Percentiles rank a stretch among this genome's conserved stretches.
These are phyloP conservation scores for Nigrospora sphaerica DNA, from an alignment of 2,329 filamentous ascomycete species.

Conservation along the genomic window DNA sequence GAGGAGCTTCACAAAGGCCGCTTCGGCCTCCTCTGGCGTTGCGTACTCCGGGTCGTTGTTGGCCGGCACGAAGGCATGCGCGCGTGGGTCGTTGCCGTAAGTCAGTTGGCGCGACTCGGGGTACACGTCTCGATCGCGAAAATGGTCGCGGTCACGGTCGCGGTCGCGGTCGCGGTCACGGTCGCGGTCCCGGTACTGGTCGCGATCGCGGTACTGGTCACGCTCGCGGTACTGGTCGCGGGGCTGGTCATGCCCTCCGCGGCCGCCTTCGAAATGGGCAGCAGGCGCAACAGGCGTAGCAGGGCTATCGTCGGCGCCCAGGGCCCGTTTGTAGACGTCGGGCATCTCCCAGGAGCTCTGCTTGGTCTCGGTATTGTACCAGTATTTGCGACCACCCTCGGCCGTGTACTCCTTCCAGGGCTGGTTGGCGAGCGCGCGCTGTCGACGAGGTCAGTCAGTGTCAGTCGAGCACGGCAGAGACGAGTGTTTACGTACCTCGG, in stretches of 20 bases:
- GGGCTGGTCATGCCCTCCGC: slow-evolving; percentile 27
- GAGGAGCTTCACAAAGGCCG: slow-evolving; percentile 85
- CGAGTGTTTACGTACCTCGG: slow-evolving; percentile 53
- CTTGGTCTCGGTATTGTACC: slow-evolving; percentile 88
- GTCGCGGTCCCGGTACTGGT: slow-evolving; percentile 7
- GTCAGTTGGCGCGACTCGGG: slow-evolving; percentile 52
- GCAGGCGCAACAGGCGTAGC: slow-evolving; percentile 37
- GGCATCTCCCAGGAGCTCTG: slow-evolving; percentile 95
- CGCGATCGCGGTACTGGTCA: slow-evolving; percentile 6
- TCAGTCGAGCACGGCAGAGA: slow-evolving; percentile 6
- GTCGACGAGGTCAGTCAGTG: slow-evolving; percentile 10
- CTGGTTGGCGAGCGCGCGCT: slow-evolving; percentile 75
- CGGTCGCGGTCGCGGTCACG: slow-evolving; percentile 1
- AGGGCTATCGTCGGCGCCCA: slow-evolving; percentile 49
- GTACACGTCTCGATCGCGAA: slow-evolving; percentile 29
- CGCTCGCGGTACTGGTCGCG: slow-evolving; percentile 13
- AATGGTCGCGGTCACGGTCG: slow-evolving; percentile 25
- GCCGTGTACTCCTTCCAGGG: slow-evolving; percentile 92
- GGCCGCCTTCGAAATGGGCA: slow-evolving; percentile 30
- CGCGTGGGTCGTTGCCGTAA: slow-evolving; percentile 47
- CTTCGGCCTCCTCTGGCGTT: slow-evolving; percentile 80
- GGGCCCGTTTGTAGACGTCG: slow-evolving; percentile 67
- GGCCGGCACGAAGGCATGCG: slow-evolving; percentile 54
- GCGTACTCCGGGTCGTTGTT: slow-evolving; percentile 71
- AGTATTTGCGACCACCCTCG: slow-evolving; percentile 84